phyloP scores from a whole-genome alignment of 1,284 basidiomycete species.

The Malassezia globosa region DNA sequence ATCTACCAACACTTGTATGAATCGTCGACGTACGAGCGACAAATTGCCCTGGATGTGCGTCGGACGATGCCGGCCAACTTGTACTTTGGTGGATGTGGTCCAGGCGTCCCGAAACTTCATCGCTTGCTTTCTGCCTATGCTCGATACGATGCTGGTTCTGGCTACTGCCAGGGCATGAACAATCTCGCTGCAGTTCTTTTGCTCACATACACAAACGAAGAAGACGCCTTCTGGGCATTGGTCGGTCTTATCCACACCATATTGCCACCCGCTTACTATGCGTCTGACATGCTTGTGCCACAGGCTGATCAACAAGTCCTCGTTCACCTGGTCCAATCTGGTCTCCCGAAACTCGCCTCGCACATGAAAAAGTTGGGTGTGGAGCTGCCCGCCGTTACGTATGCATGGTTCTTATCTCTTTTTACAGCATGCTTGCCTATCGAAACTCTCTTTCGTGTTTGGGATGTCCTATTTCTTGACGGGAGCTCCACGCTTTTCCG shows the following conservation, averaged over 20 bases:
- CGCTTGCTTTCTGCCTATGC: slow-evolving; percentile 82
- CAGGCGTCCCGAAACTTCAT: slow-evolving; percentile 79
- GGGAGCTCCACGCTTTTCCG: slow-evolving; percentile 77
- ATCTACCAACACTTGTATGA: slow-evolving; percentile 72
- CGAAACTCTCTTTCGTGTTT: slow-evolving; percentile 49
- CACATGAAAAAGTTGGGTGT: slow-evolving; percentile 72
- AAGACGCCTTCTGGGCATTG: slow-evolving; percentile 94
- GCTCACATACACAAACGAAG: slow-evolving; percentile 80
- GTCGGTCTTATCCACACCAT: slow-evolving; percentile 59
- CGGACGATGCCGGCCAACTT: slow-evolving; percentile 76
- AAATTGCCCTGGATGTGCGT: slow-evolving; percentile 87
- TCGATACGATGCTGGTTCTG: slow-evolving; percentile 53
- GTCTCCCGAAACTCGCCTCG: slow-evolving; percentile 61
- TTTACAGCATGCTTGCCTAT: slow-evolving; percentile 94
- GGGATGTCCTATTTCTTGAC: slow-evolving; percentile 88
- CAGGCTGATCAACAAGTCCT: slow-evolving; percentile 86
- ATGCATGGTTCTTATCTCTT: slow-evolving; percentile 92
- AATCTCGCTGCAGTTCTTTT: slow-evolving; percentile 83
- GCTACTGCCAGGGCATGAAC: slow-evolving; percentile 63
- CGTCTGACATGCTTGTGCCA: slow-evolving; percentile 55
- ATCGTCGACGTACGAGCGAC: slow-evolving; percentile 52
- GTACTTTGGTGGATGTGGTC: slow-evolving; percentile 90
- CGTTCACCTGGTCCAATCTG: slow-evolving; percentile 68
- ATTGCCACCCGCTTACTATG: slow-evolving; percentile 49
- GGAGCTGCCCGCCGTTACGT: slow-evolving; percentile 85